Evolutionary conservation across 148 eudicot species (phyloP).

Genomic region (Diospyros kaki): DNA sequence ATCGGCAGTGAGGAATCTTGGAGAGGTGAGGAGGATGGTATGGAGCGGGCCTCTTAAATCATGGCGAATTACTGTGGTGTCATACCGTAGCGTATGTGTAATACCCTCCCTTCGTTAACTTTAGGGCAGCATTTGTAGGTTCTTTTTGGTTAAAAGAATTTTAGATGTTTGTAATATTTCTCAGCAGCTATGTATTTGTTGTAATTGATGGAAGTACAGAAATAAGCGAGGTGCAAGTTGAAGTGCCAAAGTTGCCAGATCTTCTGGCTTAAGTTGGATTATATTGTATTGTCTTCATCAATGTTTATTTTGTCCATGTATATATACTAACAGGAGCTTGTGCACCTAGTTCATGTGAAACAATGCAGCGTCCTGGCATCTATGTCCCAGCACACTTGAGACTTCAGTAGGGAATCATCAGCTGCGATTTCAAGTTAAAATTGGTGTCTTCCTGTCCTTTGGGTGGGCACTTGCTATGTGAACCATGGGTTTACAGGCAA

Average conservation of each 20-base stretch:
- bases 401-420: no score
- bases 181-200: constrained; percentile 63
- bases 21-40: constrained; percentile 40
- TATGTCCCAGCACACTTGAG: no score
- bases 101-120: constrained; percentile 25
- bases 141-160: constrained; percentile 30
- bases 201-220: constrained; percentile 55
- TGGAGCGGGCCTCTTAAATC: constrained; percentile 15
- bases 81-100: constrained; percentile 59
- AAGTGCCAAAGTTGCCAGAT: constrained; percentile 32
- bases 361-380: no score
- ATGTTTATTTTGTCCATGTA: background rate
- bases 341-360: no score
- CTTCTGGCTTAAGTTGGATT: constrained; percentile 13
- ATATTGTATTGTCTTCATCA: background rate
- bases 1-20: constrained; percentile 11
- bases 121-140: constrained; percentile 29
- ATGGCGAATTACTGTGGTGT: constrained; percentile 24
- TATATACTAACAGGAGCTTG: no score
- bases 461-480: no score
- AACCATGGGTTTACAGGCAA: no score
- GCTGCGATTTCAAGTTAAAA: no score
- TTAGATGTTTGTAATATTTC: constrained; percentile 28
- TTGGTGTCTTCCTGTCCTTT: no score
- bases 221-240: constrained; percentile 7